Conservation (phyloP, 108 stramenopile species). For the Mediolabrus comicus region DNA sequence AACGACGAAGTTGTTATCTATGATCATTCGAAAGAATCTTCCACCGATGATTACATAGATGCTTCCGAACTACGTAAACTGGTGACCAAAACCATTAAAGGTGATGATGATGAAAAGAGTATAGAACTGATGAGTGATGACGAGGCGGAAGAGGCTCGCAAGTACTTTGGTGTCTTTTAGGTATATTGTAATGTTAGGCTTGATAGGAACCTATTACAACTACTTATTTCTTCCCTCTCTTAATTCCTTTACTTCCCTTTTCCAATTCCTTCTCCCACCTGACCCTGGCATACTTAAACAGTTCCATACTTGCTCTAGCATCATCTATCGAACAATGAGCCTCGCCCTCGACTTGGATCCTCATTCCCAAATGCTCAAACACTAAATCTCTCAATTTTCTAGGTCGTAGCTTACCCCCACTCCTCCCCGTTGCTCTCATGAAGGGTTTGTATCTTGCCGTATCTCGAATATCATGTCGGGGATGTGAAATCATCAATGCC, state of each 20-base stretch:
- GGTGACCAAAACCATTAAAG: background rate
- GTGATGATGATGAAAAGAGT: background rate
- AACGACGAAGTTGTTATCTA: slow-evolving; percentile 15
- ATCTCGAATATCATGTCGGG: slow-evolving; percentile 75
- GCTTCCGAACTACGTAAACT: background rate
- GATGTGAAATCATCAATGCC: slow-evolving; percentile 90
- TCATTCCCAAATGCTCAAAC: slow-evolving; percentile 70
- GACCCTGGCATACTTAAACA: slow-evolving; percentile 67
- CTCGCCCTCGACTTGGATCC: slow-evolving; percentile 66
- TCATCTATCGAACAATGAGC: slow-evolving; percentile 81
- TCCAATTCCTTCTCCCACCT: slow-evolving; percentile 78
- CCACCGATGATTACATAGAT: slow-evolving; percentile 1
- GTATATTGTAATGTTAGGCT: no score
- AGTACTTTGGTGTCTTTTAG: slow-evolving; percentile 63
- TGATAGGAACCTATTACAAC: no score
- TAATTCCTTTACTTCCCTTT: slow-evolving; percentile 12
- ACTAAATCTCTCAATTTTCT: slow-evolving; percentile 91
- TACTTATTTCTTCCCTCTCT: slow-evolving; percentile 9
- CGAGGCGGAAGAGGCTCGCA: slow-evolving; percentile 55
- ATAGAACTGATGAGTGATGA: slow-evolving; percentile 61
- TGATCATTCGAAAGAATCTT: background rate
- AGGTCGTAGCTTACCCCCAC: slow-evolving; percentile 86
- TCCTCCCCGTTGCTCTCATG: slow-evolving; percentile 60
- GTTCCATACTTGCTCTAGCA: slow-evolving; percentile 84
- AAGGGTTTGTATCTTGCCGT: slow-evolving; percentile 91